Evolutionary conservation across 148 eudicot species (phyloP), one percentile per base, ranked within the genome.

Genomic region (Selenicereus undatus): DNA sequence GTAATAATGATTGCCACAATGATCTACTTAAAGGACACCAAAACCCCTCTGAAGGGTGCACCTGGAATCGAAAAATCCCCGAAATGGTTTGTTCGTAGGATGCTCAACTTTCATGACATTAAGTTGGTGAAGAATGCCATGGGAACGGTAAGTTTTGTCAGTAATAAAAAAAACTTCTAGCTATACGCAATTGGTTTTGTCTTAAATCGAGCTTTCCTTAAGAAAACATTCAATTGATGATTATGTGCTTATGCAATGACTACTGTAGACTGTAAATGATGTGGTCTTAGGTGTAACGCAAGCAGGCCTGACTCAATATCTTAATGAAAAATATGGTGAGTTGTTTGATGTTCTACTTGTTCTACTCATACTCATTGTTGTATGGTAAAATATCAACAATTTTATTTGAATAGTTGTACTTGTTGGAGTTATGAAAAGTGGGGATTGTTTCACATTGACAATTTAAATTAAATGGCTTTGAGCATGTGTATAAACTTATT

Each of bases 241-340:
- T 8, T 35, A 78, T 50, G 14, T 54, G 13, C 17, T 54, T 0
- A 54, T 17, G 20, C 4, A 0, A 54, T 54, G 17, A 54, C 20
- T 17, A 13, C 17, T 54, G 11, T 76, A 93, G 97, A 91, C 90
- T 6, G 83, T 93, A 27, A 93, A 91, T 65, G 95, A 91, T 81
- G 95, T 91, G 64, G 32, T 87, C 17, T 43, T 93, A 12, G 95
- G 95, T 75, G 82, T 93, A 24, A 90, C 91, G n/a, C 89, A 86
- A 70, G 94, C 95, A 26, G 97, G 90, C 43, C 79, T 93, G 3
- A 87, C 90, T 20, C 88, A 80, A 21, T 91, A 93, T 75, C 88
- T 91, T 65, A 88, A 82, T 79, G 80, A 83, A 48, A 83, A 78
- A 76, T 89, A 91, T 32, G 90, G 97, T 93, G 3, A 84, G 88